Conservation (phyloP, 2,329 filamentous ascomycete species). For the Ceratocystis albifundus region DNA sequence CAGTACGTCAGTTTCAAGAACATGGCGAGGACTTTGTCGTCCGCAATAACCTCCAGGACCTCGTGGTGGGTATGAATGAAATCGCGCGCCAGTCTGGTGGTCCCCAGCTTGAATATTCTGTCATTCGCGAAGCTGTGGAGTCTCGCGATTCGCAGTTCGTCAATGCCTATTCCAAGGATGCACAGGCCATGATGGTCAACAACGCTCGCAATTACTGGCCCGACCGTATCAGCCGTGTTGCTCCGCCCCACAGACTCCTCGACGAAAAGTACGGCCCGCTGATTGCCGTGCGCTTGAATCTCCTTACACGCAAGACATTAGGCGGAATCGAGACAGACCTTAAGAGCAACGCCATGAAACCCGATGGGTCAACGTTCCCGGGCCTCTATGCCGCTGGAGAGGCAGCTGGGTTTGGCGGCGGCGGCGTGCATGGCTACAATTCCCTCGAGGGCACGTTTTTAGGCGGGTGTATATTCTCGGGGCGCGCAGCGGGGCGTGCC, state of each 20-base stretch:
- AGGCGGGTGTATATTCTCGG: constrained; percentile 52
- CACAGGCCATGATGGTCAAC: constrained; percentile 49
- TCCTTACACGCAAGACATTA: constrained; percentile 50
- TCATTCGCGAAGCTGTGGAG: constrained; percentile 39
- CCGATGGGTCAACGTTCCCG: constrained; percentile 38
- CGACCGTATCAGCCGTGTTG: constrained; percentile 41
- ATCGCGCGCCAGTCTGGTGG: constrained; percentile 38
- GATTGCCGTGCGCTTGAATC: constrained; percentile 49
- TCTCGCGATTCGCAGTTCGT: constrained; percentile 44
- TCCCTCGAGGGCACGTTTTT: constrained; percentile 52
- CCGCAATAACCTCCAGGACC: constrained; percentile 42
- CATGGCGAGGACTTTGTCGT: constrained; percentile 50
- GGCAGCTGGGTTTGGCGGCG: constrained; percentile 49
- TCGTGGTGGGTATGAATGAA: constrained; percentile 49
- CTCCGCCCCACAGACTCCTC: constrained; percentile 42
- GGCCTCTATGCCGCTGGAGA: constrained; percentile 51
- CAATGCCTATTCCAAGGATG: constrained; percentile 48
- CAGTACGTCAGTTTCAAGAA: constrained; percentile 48
- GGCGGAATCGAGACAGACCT: constrained; percentile 50
- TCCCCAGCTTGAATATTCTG: constrained; percentile 36
- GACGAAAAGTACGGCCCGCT: constrained; percentile 46
- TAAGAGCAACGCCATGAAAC: constrained; percentile 42
- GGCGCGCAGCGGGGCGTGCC: constrained; percentile 43
- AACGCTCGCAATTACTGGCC: constrained; percentile 47
- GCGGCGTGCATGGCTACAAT: constrained; percentile 51